phyloP scores from a whole-genome alignment of 495 filamentous ascomycete species.

The Neurospora sp. region DNA sequence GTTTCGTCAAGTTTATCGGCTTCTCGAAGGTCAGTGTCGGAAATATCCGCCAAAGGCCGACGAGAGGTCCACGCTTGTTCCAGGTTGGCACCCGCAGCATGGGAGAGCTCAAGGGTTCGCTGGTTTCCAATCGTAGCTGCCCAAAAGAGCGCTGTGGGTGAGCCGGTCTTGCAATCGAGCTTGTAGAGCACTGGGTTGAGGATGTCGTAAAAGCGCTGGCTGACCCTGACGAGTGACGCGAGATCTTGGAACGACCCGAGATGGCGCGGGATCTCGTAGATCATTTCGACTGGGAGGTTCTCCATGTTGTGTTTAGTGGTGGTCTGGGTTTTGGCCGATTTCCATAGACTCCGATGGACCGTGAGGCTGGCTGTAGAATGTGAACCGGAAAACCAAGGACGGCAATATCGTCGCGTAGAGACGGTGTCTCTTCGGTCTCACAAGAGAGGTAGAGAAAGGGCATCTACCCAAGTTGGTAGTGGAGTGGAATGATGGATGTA shows the following conservation, averaged over 20 bases:
- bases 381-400: not conserved
- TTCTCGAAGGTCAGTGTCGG: not conserved
- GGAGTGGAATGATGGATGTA: not conserved
- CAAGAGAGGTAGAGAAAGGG: no score
- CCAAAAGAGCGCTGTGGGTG: slow-evolving; percentile 2
- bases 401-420: no score
- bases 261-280: slow-evolving; percentile 5
- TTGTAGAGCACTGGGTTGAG: slow-evolving; percentile 4
- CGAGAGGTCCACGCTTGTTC: not conserved
- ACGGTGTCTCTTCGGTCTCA: no score
- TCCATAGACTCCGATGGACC: no score
- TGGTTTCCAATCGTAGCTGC: not conserved
- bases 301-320: not conserved
- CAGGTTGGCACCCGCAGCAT: slow-evolving; percentile 3
- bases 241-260: not conserved
- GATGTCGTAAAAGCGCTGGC: not conserved
- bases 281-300: not conserved
- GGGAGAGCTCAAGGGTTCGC: not conserved
- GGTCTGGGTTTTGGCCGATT: no score
- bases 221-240: not conserved
- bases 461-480: no score
- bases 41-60: not conserved
- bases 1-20: no score
- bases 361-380: not conserved
- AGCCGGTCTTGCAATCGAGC: not conserved